Evolutionary conservation across 2,329 filamentous ascomycete species (phyloP).

Genomic region (Colletotrichum siamense): DNA sequence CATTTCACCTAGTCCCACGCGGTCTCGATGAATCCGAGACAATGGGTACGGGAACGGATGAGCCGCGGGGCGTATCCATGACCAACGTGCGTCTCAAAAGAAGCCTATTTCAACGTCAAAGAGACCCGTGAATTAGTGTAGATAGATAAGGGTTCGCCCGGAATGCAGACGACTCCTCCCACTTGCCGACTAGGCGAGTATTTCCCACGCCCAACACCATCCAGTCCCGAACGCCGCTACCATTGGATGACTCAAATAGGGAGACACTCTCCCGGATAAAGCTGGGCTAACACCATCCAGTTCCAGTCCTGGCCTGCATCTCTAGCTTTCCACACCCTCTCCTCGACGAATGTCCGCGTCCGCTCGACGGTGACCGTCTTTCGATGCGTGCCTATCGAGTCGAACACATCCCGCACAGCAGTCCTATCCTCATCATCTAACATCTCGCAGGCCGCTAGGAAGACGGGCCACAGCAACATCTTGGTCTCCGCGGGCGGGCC

Average conservation of each 20-base stretch:
- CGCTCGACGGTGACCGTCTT: slow-evolving; percentile 30
- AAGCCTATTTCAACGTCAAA: slow-evolving; percentile 16
- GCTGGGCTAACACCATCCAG: slow-evolving; percentile 32
- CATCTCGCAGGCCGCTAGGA: slow-evolving; percentile 33
- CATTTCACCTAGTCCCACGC: background rate
- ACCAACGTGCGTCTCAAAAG: background rate
- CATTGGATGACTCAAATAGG: slow-evolving; percentile 28
- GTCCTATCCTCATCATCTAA: slow-evolving; percentile 26
- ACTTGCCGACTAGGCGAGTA: background rate
- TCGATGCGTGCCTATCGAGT: slow-evolving; percentile 27
- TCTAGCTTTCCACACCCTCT: slow-evolving; percentile 32
- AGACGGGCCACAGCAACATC: slow-evolving; percentile 33
- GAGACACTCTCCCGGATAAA: slow-evolving; percentile 32
- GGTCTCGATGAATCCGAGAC: background rate
- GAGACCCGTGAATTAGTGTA: background rate
- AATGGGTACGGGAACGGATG: background rate
- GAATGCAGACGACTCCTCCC: background rate
- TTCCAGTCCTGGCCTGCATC: slow-evolving; percentile 30
- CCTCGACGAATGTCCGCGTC: slow-evolving; percentile 29
- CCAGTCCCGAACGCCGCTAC: background rate
- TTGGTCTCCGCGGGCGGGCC: slow-evolving; percentile 28
- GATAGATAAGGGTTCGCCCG: background rate
- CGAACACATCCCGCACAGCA: slow-evolving; percentile 27
- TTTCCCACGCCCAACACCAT: background rate
- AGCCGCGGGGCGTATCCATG: background rate